phyloP scores from a whole-genome alignment of 192 early-diverging fungal species.

The Pecoramyces ruminantium region DNA sequence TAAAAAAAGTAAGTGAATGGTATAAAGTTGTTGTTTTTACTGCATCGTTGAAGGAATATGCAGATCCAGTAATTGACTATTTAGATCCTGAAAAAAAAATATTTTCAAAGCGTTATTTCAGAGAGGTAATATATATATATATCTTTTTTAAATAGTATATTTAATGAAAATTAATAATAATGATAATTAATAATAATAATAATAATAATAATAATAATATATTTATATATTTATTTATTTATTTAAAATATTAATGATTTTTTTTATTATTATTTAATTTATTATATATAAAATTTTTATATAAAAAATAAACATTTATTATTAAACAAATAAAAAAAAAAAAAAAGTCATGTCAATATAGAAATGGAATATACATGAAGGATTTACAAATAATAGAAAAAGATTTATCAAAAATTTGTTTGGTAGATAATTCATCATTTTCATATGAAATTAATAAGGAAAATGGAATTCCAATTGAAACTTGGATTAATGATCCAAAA shows the following conservation, averaged over 20 bases:
- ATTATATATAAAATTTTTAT: slow-evolving; percentile 1
- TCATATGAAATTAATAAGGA: slow-evolving; percentile 61
- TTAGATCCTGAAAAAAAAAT: slow-evolving; percentile 51
- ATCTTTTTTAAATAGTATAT: neutral
- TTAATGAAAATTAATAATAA: too few relatives aligned
- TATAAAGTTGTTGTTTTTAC: slow-evolving; percentile 84
- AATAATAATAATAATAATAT: neutral
- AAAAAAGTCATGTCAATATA: slow-evolving; percentile 52
- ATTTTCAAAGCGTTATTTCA: slow-evolving; percentile 59
- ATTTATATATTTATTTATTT: neutral
- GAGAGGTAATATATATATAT: slow-evolving; percentile 29
- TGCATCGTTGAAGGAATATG: slow-evolving; percentile 79
- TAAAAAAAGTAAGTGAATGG: slow-evolving; percentile 75
- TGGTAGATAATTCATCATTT: slow-evolving; percentile 68
- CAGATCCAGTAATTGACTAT: slow-evolving; percentile 87
- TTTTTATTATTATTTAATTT: slow-evolving; percentile 1
- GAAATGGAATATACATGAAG: slow-evolving; percentile 57
- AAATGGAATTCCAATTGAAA: slow-evolving; percentile 75
- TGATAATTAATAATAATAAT: neutral
- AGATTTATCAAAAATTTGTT: slow-evolving; percentile 61
- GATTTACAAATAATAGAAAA: slow-evolving; percentile 54
- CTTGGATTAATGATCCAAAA: slow-evolving; percentile 60
- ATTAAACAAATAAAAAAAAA: too few relatives aligned
- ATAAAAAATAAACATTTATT: too few relatives aligned
- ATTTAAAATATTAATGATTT: neutral